phyloP scores from a whole-genome alignment of 2,329 filamentous ascomycete species.

The Pseudodiploospora longispora region DNA sequence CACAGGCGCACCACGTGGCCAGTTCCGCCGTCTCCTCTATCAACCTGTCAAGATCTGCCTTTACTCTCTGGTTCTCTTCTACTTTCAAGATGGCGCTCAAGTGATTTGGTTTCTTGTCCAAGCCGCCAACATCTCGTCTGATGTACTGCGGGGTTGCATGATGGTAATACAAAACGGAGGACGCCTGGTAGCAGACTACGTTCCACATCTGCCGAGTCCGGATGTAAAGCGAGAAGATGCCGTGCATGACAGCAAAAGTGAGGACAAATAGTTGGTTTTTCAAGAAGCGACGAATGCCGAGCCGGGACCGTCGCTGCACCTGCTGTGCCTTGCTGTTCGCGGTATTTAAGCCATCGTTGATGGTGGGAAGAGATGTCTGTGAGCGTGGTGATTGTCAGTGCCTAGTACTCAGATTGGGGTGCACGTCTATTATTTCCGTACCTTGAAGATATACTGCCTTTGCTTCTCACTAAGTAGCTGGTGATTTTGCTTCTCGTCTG shows the following conservation, averaged over 20 bases:
- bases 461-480: constrained; percentile 27
- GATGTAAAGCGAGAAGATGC: constrained; percentile 82
- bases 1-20: constrained; percentile 85
- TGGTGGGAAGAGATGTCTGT: constrained; percentile 29
- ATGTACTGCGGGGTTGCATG: constrained; percentile 93
- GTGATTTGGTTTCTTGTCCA: constrained; percentile 73
- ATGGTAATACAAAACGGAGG: constrained; percentile 85
- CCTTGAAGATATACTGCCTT: constrained; percentile 28
- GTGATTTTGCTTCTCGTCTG: constrained; percentile 29
- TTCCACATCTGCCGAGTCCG: constrained; percentile 74
- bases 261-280: constrained; percentile 55
- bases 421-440: constrained; percentile 11
- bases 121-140: constrained; percentile 68
- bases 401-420: not conserved
- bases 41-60: constrained; percentile 70
- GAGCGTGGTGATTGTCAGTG: constrained; percentile 7
- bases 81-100: constrained; percentile 77
- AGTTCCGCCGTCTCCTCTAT: constrained; percentile 89
- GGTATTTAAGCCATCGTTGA: constrained; percentile 23
- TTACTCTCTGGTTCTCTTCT: constrained; percentile 59
- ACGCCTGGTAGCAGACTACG: constrained; percentile 65
- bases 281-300: constrained; percentile 55
- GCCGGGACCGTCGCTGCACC: constrained; percentile 29
- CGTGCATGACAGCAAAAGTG: constrained; percentile 63
- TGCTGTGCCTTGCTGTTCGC: constrained; percentile 14